Evolutionary conservation across 495 filamentous ascomycete species (phyloP), one percentile per base, ranked within the genome.

Genomic region (Penicillium antarcticum): DNA sequence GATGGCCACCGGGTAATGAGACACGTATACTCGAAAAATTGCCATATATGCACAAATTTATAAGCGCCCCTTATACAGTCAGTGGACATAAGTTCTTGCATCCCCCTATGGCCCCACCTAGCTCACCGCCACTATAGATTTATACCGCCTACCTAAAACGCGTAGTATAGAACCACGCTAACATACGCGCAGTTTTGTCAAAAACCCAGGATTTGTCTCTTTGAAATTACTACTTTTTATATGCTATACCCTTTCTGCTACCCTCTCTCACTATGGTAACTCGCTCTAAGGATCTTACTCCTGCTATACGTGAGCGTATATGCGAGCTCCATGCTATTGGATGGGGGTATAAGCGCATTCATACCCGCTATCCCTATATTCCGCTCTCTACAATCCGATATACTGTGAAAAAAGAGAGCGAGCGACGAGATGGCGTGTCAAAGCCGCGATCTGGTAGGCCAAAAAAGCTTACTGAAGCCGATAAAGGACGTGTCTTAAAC

Each of bases 291-390:
- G 45, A 60, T 36, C 53, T 53, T 36, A 53, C 52, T 17, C 53
- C 57, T 34, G 45, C 53, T 43, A 35, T 60, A 6, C 48, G 48
- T 16, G 57, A 51, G 29, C 23, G 39, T 33, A 60, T 60, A 16
- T 60, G 39, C 31, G 48, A 60, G 43, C 53, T 56, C 1, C 48
- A 60, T 18, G 40, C 53, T 38, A 47, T 52, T 40, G 13, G 33
- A 10, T 59, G 42, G 52, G 56, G 52, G 8, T 55, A 59, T 56
- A 52, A 45, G 13, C 48, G 52, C 13, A 60, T 60, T 26, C 47
- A 60, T 34, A 23, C 44, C 11, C 48, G 45, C 3, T 53, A 60
- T 43, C 57, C 52, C 0, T 41, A 33, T 4, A 53, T 56, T 6
- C 11, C 52, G 7, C 9, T 58, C 12, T 58, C 48, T 16, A 47